Base-by-base conservation (phyloP, 192 early-diverging fungal genomes). In the Coemansia sp. region DNA sequence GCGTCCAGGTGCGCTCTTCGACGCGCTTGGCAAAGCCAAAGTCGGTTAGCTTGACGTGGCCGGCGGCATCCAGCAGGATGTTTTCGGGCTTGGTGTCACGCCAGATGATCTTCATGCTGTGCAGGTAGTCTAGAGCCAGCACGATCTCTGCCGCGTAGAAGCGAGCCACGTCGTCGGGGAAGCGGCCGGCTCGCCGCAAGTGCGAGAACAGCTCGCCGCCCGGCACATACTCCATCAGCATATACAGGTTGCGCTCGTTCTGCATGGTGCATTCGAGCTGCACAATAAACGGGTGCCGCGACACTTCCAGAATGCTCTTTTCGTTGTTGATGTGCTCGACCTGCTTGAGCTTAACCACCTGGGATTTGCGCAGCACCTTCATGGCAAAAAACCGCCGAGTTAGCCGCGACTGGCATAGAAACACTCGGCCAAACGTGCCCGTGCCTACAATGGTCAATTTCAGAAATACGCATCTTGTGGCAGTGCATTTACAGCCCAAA, bases 1-100 rank as follows among this genome's bases (percentile, higher is more conserved):
- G 71, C 40, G 96, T 98, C 94, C 94, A 98, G 39, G 96, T 98
- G 79, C 96, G 68, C 39, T 77, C 79, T 28, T 82, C 83, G 26
- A 98, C 91, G 18, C 83, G 86, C 80, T 98, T 98, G 53, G 94
- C 93, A 81, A 98, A 98, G 3, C 96, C 96, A 83, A 98, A 98
- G 77, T 98, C 94, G 1, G 96, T 90, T 53, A 98, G 93, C 64
- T 98, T 98, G 79, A 98, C 87, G 69, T 98, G 90, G 4, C 96
- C 96, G 42, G 83, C 66, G 10, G 84, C 82, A 69, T 95, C 94
- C 36, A 98, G 71, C 41, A 89, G 62, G 3, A 90, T 64, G 60
- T 91, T 90, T 60, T 98, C 96, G 5, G 96, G 96, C 75, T 98
- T 98, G 41, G 96, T 74, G 80, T 98, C 96, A 46, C 96, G 86